Conservation (phyloP, 2,329 filamentous ascomycete genomes). For the Ophiostoma himal-ulmi region DNA sequence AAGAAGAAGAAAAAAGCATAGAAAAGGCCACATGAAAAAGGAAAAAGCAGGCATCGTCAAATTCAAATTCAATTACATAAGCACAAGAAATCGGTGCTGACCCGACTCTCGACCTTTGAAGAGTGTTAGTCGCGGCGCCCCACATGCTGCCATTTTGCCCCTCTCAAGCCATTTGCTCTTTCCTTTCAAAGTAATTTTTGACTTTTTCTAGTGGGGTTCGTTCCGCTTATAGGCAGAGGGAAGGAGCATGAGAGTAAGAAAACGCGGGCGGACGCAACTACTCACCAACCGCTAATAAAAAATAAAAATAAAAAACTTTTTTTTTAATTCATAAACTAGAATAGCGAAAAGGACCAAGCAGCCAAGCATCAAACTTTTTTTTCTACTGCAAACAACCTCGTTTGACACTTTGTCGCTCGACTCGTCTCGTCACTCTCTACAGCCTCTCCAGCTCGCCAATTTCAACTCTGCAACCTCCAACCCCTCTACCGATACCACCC, state of each 20-base stretch:
- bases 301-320: background rate
- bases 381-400: background rate
- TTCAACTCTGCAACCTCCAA: too few species aligned
- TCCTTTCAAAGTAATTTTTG: background rate
- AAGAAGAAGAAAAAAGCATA: background rate
- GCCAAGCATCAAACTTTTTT: background rate
- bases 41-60: background rate
- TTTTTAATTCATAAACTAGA: background rate
- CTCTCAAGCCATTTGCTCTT: conserved; percentile 1
- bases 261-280: conserved; percentile 4
- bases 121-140: conserved; percentile 3
- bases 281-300: conserved; percentile 1
- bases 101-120: background rate
- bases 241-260: background rate
- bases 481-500: background rate
- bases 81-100: background rate
- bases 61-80: background rate
- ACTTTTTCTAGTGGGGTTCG: conserved; percentile 13
- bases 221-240: background rate
- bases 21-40: background rate
- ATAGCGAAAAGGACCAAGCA: background rate
- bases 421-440: background rate
- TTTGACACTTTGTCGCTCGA: background rate
- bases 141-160: background rate
- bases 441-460: background rate